Evolutionary conservation across 139 green algal genomes (phyloP).

Genomic region (Medakamo hakoo): DNA sequence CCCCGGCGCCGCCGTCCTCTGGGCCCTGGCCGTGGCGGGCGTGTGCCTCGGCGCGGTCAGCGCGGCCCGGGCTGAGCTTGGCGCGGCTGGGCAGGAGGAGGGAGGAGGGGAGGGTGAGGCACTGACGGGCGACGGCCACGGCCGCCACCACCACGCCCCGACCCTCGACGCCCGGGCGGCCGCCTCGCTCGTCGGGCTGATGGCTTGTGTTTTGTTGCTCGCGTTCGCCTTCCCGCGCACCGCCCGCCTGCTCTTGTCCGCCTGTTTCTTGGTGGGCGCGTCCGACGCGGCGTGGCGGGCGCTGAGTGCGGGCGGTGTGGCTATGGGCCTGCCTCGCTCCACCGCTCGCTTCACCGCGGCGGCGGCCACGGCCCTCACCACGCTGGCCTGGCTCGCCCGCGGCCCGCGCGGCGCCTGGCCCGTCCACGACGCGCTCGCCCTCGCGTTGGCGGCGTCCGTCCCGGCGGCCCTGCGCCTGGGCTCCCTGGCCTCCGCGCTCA

Average conservation of each 20-base stretch:
- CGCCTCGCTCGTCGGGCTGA: neutral
- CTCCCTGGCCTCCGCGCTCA: conserved; percentile 40
- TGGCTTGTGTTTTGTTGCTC: neutral
- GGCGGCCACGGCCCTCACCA: too few species aligned
- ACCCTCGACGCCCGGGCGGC: neutral
- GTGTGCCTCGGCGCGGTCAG: neutral
- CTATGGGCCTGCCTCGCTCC: neutral
- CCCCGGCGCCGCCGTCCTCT: neutral
- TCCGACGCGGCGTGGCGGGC: neutral
- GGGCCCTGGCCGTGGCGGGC: neutral
- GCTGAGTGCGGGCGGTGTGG: neutral
- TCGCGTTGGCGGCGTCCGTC: conserved; percentile 51
- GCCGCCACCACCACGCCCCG: too few species aligned
- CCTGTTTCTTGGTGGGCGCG: neutral
- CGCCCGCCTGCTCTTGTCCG: neutral
- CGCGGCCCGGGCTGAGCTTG: neutral
- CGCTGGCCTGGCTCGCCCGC: neutral
- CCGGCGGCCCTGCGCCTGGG: conserved; percentile 45
- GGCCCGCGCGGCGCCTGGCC: conserved; percentile 15
- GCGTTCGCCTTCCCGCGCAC: neutral
- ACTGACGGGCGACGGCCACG: too few species aligned
- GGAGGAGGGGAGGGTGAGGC: too few species aligned
- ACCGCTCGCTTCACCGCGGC: neutral
- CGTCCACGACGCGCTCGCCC: conserved; percentile 46
- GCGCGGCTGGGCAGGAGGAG: neutral